phyloP scores from a whole-genome alignment of 2,329 filamentous ascomycete genomes.

The Amauroascus niger region DNA sequence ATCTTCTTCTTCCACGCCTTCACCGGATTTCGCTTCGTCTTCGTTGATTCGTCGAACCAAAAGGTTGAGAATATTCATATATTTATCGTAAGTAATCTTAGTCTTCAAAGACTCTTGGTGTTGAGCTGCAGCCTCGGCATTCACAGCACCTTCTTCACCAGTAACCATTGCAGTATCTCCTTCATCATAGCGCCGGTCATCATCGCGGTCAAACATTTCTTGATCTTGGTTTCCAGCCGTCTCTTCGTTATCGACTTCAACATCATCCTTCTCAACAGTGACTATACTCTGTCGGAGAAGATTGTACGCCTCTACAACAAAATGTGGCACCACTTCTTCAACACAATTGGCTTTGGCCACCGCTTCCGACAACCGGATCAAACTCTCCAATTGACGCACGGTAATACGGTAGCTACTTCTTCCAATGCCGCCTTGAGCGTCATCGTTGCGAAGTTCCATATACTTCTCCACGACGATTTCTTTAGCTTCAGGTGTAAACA shows the following conservation, averaged over 20 bases:
- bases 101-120: slow-evolving; percentile 51
- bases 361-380: slow-evolving; percentile 94
- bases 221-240: slow-evolving; percentile 41
- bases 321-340: slow-evolving; percentile 70
- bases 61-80: slow-evolving; percentile 78
- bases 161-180: slow-evolving; percentile 47
- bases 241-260: slow-evolving; percentile 82
- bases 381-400: slow-evolving; percentile 85
- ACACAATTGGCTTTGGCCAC: slow-evolving; percentile 97
- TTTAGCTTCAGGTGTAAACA: slow-evolving; percentile 82
- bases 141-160: slow-evolving; percentile 27
- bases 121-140: slow-evolving; percentile 35
- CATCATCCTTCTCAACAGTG: slow-evolving; percentile 92
- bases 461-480: slow-evolving; percentile 80
- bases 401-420: slow-evolving; percentile 96
- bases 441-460: slow-evolving; percentile 87
- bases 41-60: slow-evolving; percentile 75
- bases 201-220: slow-evolving; percentile 42
- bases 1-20: slow-evolving; percentile 75
- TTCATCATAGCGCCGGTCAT: slow-evolving; percentile 37
- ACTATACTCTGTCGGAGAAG: slow-evolving; percentile 91
- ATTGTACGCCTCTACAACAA: slow-evolving; percentile 87
- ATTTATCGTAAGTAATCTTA: slow-evolving; percentile 92
- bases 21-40: slow-evolving; percentile 63
- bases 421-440: slow-evolving; percentile 86